Evolutionary conservation across 345 rosid genomes (phyloP), one percentile per base, ranked within the genome.

Genomic region (Lepidium aucheri): DNA sequence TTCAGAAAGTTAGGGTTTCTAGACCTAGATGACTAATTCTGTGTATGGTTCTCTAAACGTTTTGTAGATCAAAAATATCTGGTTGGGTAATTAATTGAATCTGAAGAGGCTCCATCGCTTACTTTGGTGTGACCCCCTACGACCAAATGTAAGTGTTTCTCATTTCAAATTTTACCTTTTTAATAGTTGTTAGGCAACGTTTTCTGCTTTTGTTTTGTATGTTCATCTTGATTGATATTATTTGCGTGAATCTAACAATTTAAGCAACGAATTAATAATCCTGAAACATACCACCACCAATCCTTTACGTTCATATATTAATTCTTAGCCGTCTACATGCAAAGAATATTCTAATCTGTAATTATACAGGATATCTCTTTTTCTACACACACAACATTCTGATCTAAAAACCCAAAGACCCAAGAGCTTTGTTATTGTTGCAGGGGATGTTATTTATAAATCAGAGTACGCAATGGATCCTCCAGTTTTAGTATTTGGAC

Each of bases 381-480:
- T n/a, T n/a, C n/a, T n/a, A n/a, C n/a, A n/a, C n/a, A n/a, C n/a
- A n/a, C n/a, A n/a, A n/a, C n/a, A n/a, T n/a, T n/a, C n/a, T n/a
- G n/a, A n/a, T n/a, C n/a, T n/a, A n/a, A 20, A 20, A 20, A 20
- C 22, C 22, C 22, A 20, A 20, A 20, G 22, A 20, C 22, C 22
- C 22, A 20, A 20, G 22, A 20, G 22, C 22, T 20, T 20, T 20
- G 1, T 20, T 42, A 35, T 63, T 43, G 49, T 45, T 69, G 54
- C 62, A 94, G 99, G 99, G 97, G 96, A 94, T 77, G 69, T 94
- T 49, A 58, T 88, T 20, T 94, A 84, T 81, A 85, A 94, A 74
- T 85, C 85, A 4, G 95, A 90, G 70, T 90, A 77, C 50, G 86
- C 97, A 33, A 26, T 74, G 15, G 70, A 77, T 11, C 82, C 97